Base-by-base conservation (phyloP, 2,329 filamentous ascomycete species). In the Clarireedia sp. region DNA sequence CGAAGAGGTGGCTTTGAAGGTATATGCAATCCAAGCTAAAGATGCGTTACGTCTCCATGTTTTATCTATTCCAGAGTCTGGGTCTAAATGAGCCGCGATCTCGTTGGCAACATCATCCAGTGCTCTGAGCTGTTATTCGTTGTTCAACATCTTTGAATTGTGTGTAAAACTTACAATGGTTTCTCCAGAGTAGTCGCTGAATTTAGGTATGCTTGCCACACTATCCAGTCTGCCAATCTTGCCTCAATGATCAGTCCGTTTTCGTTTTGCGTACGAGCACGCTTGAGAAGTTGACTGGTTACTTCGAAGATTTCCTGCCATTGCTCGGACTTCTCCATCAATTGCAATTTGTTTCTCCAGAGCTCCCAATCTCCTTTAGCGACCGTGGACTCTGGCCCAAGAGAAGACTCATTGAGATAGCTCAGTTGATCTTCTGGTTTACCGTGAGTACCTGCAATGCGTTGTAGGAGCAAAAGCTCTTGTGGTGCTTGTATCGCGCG, bases 311-410 rank as follows among this genome's bases (percentile, higher is more conserved):
- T 54, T 9, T 66, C 61, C 43, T 65, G 47, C 67, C 67, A 70
- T 23, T 62, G 45, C n/a, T 60, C 33, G 21, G 57, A 53, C 40
- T 60, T 45, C 50, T 61, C 57, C 53, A 69, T 53, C 6, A 66
- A 51, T 44, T 59, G 58, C 37, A 70, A 51, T 46, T 64, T 67
- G 17, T 65, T 57, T 53, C 62, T 66, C 64, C 66, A 68, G 21
- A 70, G 54, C 43, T 65, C 60, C 68, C 67, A 70, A 37, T 68
- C 67, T 8, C 67, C 65, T 52, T 69, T 69, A 5, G 68, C 66
- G 40, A 67, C 54, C 19, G 51, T 49, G 33, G 68, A 69, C 43
- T 66, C 63, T n/a, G 66, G 63, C 26, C 68, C 68, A 44, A 69
- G 59, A 37, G 63, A 55, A 26, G 57, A 55, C 56, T 69, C 63